Evolutionary conservation across 2,329 filamentous ascomycete genomes (phyloP).

Genomic region (Sodiomyces alkalinus): DNA sequence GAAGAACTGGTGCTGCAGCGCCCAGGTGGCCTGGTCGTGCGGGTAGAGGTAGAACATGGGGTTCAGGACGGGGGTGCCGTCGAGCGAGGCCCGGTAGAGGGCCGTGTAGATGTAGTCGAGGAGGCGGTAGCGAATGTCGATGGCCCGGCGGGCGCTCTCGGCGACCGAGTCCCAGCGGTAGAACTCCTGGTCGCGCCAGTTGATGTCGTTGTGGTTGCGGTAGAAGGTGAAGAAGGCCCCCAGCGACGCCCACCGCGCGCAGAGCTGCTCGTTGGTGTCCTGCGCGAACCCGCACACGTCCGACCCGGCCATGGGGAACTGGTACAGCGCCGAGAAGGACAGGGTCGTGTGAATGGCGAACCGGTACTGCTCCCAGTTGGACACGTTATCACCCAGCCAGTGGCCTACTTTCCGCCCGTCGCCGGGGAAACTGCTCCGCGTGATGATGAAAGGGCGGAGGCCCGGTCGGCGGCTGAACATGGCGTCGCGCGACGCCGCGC

Average conservation of each 20-base stretch:
- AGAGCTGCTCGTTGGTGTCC: slow-evolving; percentile 54
- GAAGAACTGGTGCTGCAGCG: slow-evolving; percentile 57
- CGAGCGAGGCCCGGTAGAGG: slow-evolving; percentile 49
- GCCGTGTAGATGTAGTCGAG: slow-evolving; percentile 66
- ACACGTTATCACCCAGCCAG: slow-evolving; percentile 67
- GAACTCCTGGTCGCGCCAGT: slow-evolving; percentile 50
- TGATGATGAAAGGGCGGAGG: slow-evolving; percentile 73
- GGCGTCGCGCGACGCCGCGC: slow-evolving; percentile 50
- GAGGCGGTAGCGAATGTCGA: slow-evolving; percentile 59
- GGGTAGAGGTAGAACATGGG: slow-evolving; percentile 64
- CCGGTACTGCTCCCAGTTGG: slow-evolving; percentile 35
- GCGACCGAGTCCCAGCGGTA: no score
- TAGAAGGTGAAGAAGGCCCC: slow-evolving; percentile 67
- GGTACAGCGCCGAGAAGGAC: slow-evolving; percentile 2
- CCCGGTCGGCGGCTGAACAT: slow-evolving; percentile 46
- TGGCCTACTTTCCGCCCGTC: slow-evolving; percentile 63
- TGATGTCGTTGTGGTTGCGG: slow-evolving; percentile 56
- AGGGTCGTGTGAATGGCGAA: slow-evolving; percentile 2
- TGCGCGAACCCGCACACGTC: slow-evolving; percentile 58
- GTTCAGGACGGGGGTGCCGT: slow-evolving; percentile 55
- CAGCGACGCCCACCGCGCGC: slow-evolving; percentile 59
- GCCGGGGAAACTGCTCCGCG: slow-evolving; percentile 66
- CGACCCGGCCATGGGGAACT: slow-evolving; percentile 59
- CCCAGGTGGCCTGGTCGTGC: slow-evolving; percentile 50
- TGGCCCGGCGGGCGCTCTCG: slow-evolving; percentile 49